phyloP scores from a whole-genome alignment of 495 filamentous ascomycete species.

The Neurospora sp. region DNA sequence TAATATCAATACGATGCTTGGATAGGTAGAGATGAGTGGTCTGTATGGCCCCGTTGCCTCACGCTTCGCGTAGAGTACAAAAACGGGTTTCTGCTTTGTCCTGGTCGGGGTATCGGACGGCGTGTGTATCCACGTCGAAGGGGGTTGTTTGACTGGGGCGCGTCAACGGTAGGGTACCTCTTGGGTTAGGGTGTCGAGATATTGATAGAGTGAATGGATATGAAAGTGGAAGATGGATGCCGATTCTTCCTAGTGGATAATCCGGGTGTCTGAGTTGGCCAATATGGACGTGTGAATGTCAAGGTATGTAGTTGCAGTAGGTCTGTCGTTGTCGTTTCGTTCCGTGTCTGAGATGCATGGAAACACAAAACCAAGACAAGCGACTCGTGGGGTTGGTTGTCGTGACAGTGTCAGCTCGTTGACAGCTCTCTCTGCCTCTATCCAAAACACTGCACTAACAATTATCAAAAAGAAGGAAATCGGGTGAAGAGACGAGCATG shows the following conservation, averaged over 20 bases:
- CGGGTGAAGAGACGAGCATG: slow-evolving; percentile 20
- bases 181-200: not conserved
- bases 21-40: not conserved
- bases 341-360: slow-evolving; percentile 22
- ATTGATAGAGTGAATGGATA: not conserved
- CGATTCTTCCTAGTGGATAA: not conserved
- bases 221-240: not conserved
- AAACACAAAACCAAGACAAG: slow-evolving; percentile 26
- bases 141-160: not conserved
- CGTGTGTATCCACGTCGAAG: not conserved
- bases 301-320: not conserved
- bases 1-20: not conserved
- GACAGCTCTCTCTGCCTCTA: not conserved
- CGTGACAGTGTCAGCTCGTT: slow-evolving; percentile 4
- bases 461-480: slow-evolving; percentile 6
- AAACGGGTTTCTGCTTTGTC: slow-evolving; percentile 1
- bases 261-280: slow-evolving; percentile 21
- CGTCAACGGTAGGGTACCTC: not conserved
- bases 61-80: not conserved
- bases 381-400: slow-evolving; percentile 25
- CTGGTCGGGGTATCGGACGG: not conserved
- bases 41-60: not conserved
- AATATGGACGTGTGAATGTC: slow-evolving; percentile 1
- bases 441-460: not conserved
- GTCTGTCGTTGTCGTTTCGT: not conserved